Percentiles rank a stretch among this genome's conserved stretches.
These are phyloP conservation scores for Dactylonectria estremocensis DNA, from an alignment of 2,329 filamentous ascomycete species.

Conservation along the genomic window DNA sequence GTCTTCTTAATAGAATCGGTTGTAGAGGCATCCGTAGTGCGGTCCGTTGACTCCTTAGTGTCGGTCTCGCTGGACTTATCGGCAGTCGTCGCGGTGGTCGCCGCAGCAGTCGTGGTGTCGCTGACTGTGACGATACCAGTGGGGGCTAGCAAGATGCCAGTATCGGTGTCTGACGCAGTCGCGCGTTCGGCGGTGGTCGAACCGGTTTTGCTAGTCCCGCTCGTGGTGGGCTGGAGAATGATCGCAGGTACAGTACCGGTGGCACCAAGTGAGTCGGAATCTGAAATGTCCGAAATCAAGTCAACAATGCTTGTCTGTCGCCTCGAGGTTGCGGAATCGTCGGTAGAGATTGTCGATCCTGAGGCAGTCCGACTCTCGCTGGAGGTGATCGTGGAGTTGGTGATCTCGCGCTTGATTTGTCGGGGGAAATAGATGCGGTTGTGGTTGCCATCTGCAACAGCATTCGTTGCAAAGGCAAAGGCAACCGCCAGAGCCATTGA, in stretches of 20 bases:
- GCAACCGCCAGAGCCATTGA: constrained; percentile 64
- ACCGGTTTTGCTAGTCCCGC: constrained; percentile 16
- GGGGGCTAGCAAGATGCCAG: constrained; percentile 46
- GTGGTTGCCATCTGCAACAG: constrained; percentile 60
- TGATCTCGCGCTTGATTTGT: constrained; percentile 67
- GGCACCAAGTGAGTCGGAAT: constrained; percentile 19
- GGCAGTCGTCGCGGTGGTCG: background rate
- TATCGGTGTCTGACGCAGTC: constrained; percentile 36
- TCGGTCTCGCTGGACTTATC: background rate
- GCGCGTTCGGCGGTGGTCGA: constrained; percentile 34
- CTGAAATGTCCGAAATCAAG: constrained; percentile 42
- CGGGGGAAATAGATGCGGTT: constrained; percentile 72
- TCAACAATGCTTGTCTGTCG: constrained; percentile 40
- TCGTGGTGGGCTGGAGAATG: constrained; percentile 43
- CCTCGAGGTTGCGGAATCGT: constrained; percentile 31
- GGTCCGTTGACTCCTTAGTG: background rate
- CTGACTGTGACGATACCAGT: constrained; percentile 42
- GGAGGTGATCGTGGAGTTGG: constrained; percentile 60
- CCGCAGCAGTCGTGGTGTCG: constrained; percentile 23
- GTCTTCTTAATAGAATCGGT: background rate
- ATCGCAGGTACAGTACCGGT: constrained; percentile 39
- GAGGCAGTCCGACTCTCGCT: constrained; percentile 36
- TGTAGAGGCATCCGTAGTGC: background rate
- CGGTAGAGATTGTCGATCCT: constrained; percentile 35
- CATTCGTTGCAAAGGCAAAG: constrained; percentile 64